Percentiles rank a stretch among this genome's conserved stretches.
Evolutionary conservation across 176 grass and related monocot species (phyloP).

Genomic region (Juncus effusus): DNA sequence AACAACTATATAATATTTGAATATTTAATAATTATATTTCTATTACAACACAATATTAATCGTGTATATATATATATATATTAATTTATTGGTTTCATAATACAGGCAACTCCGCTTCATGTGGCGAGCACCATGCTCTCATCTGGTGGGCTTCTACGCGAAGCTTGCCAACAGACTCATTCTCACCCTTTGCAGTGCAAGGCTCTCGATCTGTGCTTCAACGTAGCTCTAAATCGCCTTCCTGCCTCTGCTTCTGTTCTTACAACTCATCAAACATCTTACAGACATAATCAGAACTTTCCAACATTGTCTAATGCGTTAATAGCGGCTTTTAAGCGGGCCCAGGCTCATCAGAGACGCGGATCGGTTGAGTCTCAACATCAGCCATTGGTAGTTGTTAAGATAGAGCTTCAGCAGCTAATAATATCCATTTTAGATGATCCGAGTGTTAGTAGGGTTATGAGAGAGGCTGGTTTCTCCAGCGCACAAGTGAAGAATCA

Average conservation of each 20-base stretch:
- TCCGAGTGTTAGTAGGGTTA: conserved; percentile 88
- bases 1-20: too few relatives aligned
- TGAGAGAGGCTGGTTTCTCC: conserved; percentile 90
- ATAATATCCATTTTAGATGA: conserved; percentile 95
- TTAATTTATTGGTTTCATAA: too few relatives aligned
- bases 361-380: conserved; percentile 43
- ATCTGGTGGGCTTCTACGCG: conserved; percentile 48
- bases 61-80: too few relatives aligned
- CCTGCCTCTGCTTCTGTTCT: conserved; percentile 48
- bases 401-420: conserved; percentile 86
- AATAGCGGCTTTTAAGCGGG: conserved; percentile 89
- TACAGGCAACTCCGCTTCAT: conserved; percentile 87
- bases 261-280: conserved; percentile 28
- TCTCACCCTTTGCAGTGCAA: conserved; percentile 97
- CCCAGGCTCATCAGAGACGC: conserved; percentile 80
- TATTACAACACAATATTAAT: too few relatives aligned
- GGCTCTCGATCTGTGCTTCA: conserved; percentile 94
- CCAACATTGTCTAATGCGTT: conserved; percentile 94
- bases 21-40: too few relatives aligned
- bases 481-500: conserved; percentile 77
- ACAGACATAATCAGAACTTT: conserved; percentile 9
- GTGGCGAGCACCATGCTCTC: conserved; percentile 86
- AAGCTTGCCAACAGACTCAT: conserved; percentile 77
- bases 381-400: conserved; percentile 33
- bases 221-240: conserved; percentile 95